Evolutionary conservation across 139 green algal genomes (phyloP).

Genomic region (Tetraselmis chui): DNA sequence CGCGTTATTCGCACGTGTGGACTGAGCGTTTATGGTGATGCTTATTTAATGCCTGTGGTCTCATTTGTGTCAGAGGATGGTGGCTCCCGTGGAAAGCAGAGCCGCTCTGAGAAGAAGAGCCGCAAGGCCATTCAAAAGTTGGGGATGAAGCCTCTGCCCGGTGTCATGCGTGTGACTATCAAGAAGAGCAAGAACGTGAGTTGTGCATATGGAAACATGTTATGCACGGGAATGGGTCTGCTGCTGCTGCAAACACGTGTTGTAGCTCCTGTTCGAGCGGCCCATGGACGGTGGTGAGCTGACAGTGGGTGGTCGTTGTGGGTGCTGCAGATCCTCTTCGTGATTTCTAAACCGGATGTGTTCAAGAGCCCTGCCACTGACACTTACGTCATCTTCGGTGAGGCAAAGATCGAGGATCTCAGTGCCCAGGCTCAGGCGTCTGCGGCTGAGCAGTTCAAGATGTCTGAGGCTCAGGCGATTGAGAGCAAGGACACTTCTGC

Average conservation of each 20-base stretch:
- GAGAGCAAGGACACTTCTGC: conserved; percentile 13
- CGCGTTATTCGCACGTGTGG: background rate
- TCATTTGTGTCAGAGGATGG: conserved; percentile 29
- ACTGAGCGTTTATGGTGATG: background rate
- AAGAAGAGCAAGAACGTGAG: conserved; percentile 97
- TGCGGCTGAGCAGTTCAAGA: conserved; percentile 83
- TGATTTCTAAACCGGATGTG: conserved; percentile 94
- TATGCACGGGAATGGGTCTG: background rate
- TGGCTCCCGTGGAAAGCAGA: conserved; percentile 77
- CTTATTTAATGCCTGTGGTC: background rate
- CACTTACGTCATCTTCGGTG: conserved; percentile 99
- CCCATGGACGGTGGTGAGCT: no score
- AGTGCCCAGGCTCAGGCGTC: conserved; percentile 65
- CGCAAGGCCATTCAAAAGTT: conserved; percentile 98
- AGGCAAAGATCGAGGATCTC: conserved; percentile 99
- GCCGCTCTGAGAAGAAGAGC: conserved; percentile 94
- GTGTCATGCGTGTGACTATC: conserved; percentile 90
- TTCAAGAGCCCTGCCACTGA: conserved; percentile 94
- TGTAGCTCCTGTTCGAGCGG: background rate
- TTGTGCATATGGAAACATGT: conserved; percentile 2
- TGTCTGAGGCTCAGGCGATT: conserved; percentile 12
- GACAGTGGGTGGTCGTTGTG: no score
- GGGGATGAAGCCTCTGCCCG: conserved; percentile 94
- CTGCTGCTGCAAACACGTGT: background rate
- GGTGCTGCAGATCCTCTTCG: conserved; percentile 96